These are phyloP conservation scores for Pyropia yezoensis DNA, from an alignment of 23 red algal genomes.

Conservation along the genomic window DNA sequence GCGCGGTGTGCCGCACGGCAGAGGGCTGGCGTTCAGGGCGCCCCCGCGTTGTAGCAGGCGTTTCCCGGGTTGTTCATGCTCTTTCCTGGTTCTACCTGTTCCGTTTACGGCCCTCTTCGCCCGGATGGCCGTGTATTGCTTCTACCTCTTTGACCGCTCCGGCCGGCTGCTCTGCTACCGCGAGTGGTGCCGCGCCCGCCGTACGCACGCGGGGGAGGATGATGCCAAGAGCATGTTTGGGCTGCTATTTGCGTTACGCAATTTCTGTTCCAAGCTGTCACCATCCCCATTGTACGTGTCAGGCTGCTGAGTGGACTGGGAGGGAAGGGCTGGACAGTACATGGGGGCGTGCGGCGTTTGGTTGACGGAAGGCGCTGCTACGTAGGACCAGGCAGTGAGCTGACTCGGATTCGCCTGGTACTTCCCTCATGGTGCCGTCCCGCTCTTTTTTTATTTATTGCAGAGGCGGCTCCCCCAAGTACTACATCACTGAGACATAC, in stretches of 20 bases:
- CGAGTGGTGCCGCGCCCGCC: slow-evolving; percentile 59
- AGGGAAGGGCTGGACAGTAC: too few species aligned
- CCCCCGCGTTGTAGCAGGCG: too few species aligned
- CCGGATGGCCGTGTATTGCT: slow-evolving; percentile 78
- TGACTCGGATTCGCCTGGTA: too few species aligned
- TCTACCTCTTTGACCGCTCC: slow-evolving; percentile 91
- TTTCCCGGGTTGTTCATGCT: too few species aligned
- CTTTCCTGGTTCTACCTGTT: too few species aligned
- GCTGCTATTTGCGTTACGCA: slow-evolving; percentile 86
- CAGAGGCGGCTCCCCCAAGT: slow-evolving; percentile 28
- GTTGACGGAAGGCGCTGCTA: too few species aligned
- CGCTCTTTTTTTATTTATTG: background rate
- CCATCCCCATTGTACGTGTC: slow-evolving; percentile 3
- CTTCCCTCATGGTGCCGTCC: too few species aligned
- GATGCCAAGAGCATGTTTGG: slow-evolving; percentile 92
- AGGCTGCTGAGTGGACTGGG: background rate
- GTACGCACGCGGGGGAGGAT: slow-evolving; percentile 37
- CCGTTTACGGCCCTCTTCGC: too few species aligned
- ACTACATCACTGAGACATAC: slow-evolving; percentile 79
- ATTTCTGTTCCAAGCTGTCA: slow-evolving; percentile 70
- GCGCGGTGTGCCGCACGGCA: too few species aligned
- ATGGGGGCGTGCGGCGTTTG: too few species aligned
- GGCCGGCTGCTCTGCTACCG: slow-evolving; percentile 80
- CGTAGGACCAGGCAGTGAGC: too few species aligned
- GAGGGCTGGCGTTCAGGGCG: too few species aligned